Evolutionary conservation across 2,329 filamentous ascomycete genomes (phyloP).

Genomic region (Pseudogymnoascus sp.): DNA sequence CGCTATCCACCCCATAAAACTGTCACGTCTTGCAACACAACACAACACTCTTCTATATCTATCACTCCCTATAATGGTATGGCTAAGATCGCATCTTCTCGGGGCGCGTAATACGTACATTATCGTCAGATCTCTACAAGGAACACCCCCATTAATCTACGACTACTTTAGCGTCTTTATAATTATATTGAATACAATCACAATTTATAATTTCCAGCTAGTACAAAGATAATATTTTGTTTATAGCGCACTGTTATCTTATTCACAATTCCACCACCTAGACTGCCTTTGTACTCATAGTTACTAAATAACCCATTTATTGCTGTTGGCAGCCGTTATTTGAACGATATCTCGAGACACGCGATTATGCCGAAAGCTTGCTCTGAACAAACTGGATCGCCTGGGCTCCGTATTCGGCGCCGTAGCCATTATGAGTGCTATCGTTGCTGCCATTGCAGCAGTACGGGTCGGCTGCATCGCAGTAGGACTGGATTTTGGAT

Average conservation of each 20-base stretch:
- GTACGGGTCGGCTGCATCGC: slow-evolving; percentile 56
- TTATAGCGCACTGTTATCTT: neutral
- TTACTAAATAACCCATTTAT: neutral
- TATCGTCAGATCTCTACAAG: too few species aligned
- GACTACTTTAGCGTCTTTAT: too few species aligned
- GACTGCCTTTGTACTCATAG: neutral
- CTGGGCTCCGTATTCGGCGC: slow-evolving; percentile 52
- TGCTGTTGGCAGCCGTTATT: neutral
- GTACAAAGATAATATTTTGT: neutral
- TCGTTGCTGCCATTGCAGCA: slow-evolving; percentile 59
- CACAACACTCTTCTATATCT: too few species aligned
- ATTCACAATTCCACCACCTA: neutral
- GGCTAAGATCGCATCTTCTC: too few species aligned
- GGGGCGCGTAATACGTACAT: too few species aligned
- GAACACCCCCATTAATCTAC: too few species aligned
- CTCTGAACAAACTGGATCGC: slow-evolving; percentile 54
- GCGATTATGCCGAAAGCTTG: slow-evolving; percentile 12
- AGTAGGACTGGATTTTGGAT: slow-evolving; percentile 51
- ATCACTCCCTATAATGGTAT: too few species aligned
- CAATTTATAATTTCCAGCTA: neutral
- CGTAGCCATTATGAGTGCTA: slow-evolving; percentile 56
- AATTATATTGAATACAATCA: neutral
- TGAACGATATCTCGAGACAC: neutral
- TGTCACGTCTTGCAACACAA: too few species aligned
- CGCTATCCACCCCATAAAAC: too few species aligned